Evolutionary conservation across 1,139 yeast genomes (phyloP).

Genomic region (Debaryomyces sp.): DNA sequence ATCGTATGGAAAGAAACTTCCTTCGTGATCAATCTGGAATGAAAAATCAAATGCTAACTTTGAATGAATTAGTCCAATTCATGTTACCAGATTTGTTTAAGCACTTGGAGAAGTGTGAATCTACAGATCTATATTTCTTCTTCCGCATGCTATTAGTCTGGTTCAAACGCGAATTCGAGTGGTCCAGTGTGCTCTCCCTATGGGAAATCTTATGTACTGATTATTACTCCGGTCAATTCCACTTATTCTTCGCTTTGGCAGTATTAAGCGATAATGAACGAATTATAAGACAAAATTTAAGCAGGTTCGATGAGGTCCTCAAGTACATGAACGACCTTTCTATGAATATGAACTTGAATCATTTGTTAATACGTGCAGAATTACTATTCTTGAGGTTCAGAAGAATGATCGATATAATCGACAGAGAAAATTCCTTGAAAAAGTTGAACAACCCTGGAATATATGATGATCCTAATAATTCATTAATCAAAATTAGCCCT

Average conservation of each 20-base stretch:
- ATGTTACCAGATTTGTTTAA: constrained; percentile 84
- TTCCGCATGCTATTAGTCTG: constrained; percentile 94
- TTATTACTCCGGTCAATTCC: constrained; percentile 81
- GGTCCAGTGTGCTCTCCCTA: constrained; percentile 73
- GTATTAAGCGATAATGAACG: constrained; percentile 85
- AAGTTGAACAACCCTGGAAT: constrained; percentile 17
- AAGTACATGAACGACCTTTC: constrained; percentile 91
- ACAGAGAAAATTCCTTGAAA: constrained; percentile 49
- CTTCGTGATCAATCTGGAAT: constrained; percentile 91
- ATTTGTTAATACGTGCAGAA: constrained; percentile 78
- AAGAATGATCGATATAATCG: constrained; percentile 77
- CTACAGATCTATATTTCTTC: constrained; percentile 87
- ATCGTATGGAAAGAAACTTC: constrained; percentile 92
- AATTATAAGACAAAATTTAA: constrained; percentile 71
- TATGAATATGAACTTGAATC: constrained; percentile 72
- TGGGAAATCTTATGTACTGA: constrained; percentile 97
- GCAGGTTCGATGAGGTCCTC: constrained; percentile 85
- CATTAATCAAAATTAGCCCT: constrained; percentile 29
- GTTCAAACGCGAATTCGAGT: constrained; percentile 90
- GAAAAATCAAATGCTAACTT: constrained; percentile 80
- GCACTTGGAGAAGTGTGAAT: constrained; percentile 85
- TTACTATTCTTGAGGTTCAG: constrained; percentile 76
- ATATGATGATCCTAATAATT: constrained; percentile 15
- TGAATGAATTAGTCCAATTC: constrained; percentile 82
- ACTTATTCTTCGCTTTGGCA: constrained; percentile 82